These are phyloP conservation scores for Pichia inconspicua DNA, from an alignment of 1,139 yeast species.

Conservation along the genomic window DNA sequence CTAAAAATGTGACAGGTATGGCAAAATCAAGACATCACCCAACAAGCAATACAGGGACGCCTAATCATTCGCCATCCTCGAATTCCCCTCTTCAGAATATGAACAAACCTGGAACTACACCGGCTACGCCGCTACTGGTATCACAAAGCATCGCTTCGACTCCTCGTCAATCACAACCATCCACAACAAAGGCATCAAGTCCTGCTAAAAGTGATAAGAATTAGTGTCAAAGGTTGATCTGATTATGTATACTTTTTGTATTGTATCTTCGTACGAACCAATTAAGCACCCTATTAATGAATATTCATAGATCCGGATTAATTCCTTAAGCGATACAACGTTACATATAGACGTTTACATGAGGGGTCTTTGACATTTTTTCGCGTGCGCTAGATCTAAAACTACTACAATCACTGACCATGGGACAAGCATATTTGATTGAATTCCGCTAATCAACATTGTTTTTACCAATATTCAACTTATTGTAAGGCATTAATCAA, in stretches of 20 bases:
- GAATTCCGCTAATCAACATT: too few species aligned
- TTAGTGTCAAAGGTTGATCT: neutral
- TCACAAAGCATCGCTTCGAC: constrained; percentile 7
- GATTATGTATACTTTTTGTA: too few species aligned
- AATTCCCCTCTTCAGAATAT: constrained; percentile 3
- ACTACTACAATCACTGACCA: too few species aligned
- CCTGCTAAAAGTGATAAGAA: neutral
- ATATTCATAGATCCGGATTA: too few species aligned
- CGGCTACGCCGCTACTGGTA: constrained; percentile 6
- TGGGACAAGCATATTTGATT: too few species aligned
- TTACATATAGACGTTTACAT: too few species aligned
- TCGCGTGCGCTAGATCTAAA: too few species aligned
- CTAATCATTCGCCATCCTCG: constrained; percentile 2
- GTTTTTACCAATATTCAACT: too few species aligned
- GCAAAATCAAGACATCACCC: neutral
- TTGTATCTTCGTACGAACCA: too few species aligned
- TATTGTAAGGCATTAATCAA: neutral
- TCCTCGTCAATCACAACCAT: constrained; percentile 1
- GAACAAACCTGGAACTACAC: neutral
- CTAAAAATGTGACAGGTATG: constrained; percentile 4
- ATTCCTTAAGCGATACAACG: too few species aligned
- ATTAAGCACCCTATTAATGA: too few species aligned
- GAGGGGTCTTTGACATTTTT: too few species aligned
- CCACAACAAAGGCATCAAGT: neutral
- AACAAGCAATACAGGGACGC: neutral